These are phyloP conservation scores for Chlamydomonas eustigma DNA, from an alignment of 139 green algal genomes.

Conservation along the genomic window DNA sequence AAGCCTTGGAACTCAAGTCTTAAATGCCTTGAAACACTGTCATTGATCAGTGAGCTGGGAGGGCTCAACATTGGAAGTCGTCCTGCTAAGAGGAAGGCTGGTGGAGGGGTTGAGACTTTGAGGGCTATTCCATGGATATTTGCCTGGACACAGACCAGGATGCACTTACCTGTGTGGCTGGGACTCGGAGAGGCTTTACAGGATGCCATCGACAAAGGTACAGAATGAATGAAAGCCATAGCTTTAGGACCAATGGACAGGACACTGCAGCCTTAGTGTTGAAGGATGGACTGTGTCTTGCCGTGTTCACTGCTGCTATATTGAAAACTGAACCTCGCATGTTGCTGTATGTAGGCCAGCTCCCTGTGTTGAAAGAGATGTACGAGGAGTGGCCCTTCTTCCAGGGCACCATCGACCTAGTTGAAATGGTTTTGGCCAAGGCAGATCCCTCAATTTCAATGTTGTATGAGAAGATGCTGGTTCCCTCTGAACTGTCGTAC, in stretches of 20 bases:
- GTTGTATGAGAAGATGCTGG: slow-evolving; percentile 3
- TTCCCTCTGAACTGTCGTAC: background rate
- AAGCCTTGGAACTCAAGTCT: too few relatives aligned
- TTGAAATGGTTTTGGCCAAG: slow-evolving; percentile 99
- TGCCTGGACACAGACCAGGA: slow-evolving; percentile 93
- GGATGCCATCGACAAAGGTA: slow-evolving; percentile 41
- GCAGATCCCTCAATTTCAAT: slow-evolving; percentile 76
- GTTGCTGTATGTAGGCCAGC: background rate
- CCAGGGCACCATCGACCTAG: slow-evolving; percentile 85
- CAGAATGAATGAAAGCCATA: too few relatives aligned
- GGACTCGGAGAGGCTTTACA: slow-evolving; percentile 85
- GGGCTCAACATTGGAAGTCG: slow-evolving; percentile 77
- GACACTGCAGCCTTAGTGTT: too few relatives aligned
- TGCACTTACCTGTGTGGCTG: slow-evolving; percentile 97
- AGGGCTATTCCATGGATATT: slow-evolving; percentile 99
- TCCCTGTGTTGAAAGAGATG: slow-evolving; percentile 3
- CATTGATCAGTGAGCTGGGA: slow-evolving; percentile 71
- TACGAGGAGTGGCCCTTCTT: slow-evolving; percentile 94
- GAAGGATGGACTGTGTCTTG: too few relatives aligned
- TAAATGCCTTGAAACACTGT: too few relatives aligned
- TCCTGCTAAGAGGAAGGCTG: slow-evolving; percentile 25
- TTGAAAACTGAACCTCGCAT: too few relatives aligned
- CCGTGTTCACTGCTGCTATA: too few relatives aligned
- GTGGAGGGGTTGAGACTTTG: slow-evolving; percentile 63
- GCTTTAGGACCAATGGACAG: too few relatives aligned